These are phyloP conservation scores for Cubamyces sp. DNA, from an alignment of 768 basidiomycete genomes.

Conservation along the genomic window DNA sequence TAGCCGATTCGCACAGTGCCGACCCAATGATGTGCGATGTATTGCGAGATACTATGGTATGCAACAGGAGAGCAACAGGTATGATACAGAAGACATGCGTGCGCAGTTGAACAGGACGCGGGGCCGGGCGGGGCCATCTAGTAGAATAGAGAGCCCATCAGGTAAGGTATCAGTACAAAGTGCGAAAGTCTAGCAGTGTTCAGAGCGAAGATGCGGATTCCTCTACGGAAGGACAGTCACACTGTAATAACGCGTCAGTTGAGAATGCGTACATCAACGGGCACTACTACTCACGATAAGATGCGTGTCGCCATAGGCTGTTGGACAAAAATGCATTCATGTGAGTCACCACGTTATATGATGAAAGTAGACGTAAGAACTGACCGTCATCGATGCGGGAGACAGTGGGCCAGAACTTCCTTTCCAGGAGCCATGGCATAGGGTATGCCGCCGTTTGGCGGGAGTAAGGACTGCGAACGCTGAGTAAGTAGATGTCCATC, in stretches of 20 bases:
- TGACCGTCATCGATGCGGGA: constrained; percentile 92
- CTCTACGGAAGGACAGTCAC: constrained; percentile 86
- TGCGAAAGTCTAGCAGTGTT: constrained; percentile 25
- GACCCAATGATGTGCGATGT: constrained; percentile 29
- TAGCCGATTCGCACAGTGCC: neutral
- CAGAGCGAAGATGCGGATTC: constrained; percentile 54
- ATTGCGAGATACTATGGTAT: constrained; percentile 26
- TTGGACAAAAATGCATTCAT: neutral
- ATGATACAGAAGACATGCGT: constrained; percentile 38
- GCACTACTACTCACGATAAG: constrained; percentile 65
- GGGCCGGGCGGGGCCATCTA: constrained; percentile 44
- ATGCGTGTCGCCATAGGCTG: constrained; percentile 93
- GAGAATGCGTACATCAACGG: neutral
- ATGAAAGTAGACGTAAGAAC: constrained; percentile 34
- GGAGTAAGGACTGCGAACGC: constrained; percentile 72
- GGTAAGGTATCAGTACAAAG: constrained; percentile 24
- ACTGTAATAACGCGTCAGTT: constrained; percentile 47
- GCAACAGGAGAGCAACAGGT: constrained; percentile 22
- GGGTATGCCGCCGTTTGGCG: constrained; percentile 93
- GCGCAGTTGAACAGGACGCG: constrained; percentile 72
- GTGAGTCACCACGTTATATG: constrained; percentile 7
- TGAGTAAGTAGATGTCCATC: constrained; percentile 2
- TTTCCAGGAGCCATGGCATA: constrained; percentile 75
- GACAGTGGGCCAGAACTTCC: constrained; percentile 97
- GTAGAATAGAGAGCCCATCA: constrained; percentile 43